These are phyloP conservation scores for Rhododendron vialii DNA, from an alignment of 148 eudicot species.

Conservation along the genomic window DNA sequence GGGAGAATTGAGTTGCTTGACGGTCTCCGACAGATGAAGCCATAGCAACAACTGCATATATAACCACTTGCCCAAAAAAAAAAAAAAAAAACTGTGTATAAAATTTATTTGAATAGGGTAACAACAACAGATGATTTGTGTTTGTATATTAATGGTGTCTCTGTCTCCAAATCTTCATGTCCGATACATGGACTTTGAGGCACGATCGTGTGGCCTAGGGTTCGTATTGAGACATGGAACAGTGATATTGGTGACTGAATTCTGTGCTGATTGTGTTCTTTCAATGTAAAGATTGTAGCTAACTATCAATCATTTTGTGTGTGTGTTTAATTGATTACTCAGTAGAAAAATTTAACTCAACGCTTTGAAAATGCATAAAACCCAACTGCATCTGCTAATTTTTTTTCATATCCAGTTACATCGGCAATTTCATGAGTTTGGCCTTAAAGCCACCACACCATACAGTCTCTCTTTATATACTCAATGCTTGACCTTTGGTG, in stretches of 20 bases:
- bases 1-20: conserved; percentile 41
- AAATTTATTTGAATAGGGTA: not conserved
- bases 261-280: not conserved
- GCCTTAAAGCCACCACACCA: not conserved
- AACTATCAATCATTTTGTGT: not conserved
- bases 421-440: not conserved
- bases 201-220: not conserved
- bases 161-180: not conserved
- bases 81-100: not conserved
- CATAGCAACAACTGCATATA: not conserved
- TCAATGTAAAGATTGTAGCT: not conserved
- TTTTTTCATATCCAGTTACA: not conserved
- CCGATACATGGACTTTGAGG: not conserved
- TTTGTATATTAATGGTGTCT: not conserved
- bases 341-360: not conserved
- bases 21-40: conserved; percentile 20
- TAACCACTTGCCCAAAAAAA: not conserved
- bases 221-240: not conserved
- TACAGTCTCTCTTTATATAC: not conserved
- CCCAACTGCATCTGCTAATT: not conserved
- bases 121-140: not conserved
- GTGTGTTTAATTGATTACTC: not conserved
- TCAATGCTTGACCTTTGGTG: not conserved
- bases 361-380: not conserved
- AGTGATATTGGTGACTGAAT: not conserved